A percentile compares a stretch with the other conserved stretches of the same genome.
These are phyloP conservation scores for Chrysoporthe puriensis DNA, from an alignment of 2,329 filamentous ascomycete genomes.

Conservation along the genomic window DNA sequence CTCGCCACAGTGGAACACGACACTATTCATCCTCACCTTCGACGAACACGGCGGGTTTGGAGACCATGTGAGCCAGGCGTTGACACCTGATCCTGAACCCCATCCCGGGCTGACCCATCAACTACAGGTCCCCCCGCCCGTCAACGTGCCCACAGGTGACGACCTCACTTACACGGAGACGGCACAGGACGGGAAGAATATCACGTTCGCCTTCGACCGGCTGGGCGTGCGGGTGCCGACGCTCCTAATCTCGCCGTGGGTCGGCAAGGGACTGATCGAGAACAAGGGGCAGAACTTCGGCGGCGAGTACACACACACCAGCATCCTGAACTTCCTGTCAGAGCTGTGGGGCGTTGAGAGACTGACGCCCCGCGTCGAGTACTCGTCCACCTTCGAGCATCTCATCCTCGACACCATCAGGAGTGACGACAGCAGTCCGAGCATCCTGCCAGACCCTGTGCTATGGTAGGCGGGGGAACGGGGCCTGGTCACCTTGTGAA, in stretches of 20 bases:
- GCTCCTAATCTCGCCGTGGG: constrained; percentile 48
- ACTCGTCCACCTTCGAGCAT: constrained; percentile 26
- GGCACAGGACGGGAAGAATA: constrained; percentile 40
- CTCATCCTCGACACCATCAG: constrained; percentile 23
- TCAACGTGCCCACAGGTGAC: constrained; percentile 44
- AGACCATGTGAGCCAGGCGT: constrained; percentile 41
- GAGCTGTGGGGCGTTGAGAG: constrained; percentile 41
- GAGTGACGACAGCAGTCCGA: constrained; percentile 17
- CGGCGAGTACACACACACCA: constrained; percentile 46
- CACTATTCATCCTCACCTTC: constrained; percentile 51
- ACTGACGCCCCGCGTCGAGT: constrained; percentile 28
- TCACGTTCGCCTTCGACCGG: constrained; percentile 45
- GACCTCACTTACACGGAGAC: constrained; percentile 41
- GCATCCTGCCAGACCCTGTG: constrained; percentile 17
- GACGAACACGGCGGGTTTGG: constrained; percentile 53
- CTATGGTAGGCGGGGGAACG: constrained; percentile 10
- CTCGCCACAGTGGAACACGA: constrained; percentile 50
- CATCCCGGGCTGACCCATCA: background rate
- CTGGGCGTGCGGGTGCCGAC: constrained; percentile 49
- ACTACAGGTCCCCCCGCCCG: constrained; percentile 38
- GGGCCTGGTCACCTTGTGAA: no score
- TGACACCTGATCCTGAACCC: background rate
- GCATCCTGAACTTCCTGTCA: constrained; percentile 43
- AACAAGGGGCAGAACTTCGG: constrained; percentile 38
- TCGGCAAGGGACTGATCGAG: constrained; percentile 45